Evolutionary conservation across 1,284 basidiomycete genomes (phyloP).

Genomic region (Spongiforma sp.): DNA sequence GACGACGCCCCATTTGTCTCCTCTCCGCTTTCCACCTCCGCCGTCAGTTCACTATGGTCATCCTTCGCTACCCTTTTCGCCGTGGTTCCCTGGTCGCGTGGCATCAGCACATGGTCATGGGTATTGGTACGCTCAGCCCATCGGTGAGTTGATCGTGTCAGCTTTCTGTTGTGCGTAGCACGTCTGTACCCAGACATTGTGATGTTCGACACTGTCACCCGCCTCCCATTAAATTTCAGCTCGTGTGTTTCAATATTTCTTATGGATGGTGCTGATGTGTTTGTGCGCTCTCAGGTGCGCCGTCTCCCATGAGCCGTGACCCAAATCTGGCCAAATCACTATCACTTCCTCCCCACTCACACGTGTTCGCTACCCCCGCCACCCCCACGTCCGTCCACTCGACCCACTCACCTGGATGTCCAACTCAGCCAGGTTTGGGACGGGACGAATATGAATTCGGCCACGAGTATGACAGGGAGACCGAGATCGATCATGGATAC

Average conservation of each 20-base stretch:
- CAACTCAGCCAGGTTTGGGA: slow-evolving; percentile 3
- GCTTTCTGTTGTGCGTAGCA: neutral
- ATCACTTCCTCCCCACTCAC: slow-evolving; percentile 5
- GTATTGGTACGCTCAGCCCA: slow-evolving; percentile 28
- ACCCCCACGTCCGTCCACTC: slow-evolving; percentile 5
- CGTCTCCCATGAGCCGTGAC: slow-evolving; percentile 19
- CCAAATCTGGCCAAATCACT: slow-evolving; percentile 10
- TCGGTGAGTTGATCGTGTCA: slow-evolving; percentile 24
- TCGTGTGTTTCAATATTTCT: slow-evolving; percentile 3
- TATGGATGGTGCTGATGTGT: slow-evolving; percentile 16
- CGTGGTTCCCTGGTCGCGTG: slow-evolving; percentile 25
- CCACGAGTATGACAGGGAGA: slow-evolving; percentile 28
- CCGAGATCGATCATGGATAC: slow-evolving; percentile 31
- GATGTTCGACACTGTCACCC: too few species aligned
- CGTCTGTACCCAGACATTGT: neutral
- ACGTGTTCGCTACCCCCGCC: slow-evolving; percentile 4
- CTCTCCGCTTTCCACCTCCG: slow-evolving; percentile 23
- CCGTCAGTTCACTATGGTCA: slow-evolving; percentile 18
- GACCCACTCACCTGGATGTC: slow-evolving; percentile 1
- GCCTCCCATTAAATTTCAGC: slow-evolving; percentile 1
- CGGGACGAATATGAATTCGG: slow-evolving; percentile 8
- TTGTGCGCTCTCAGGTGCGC: slow-evolving; percentile 18
- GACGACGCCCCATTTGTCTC: slow-evolving; percentile 3
- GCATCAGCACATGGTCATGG: slow-evolving; percentile 23
- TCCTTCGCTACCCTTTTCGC: slow-evolving; percentile 17